These are phyloP conservation scores for Aspergillaceae sp. DNA, from an alignment of 2,329 filamentous ascomycete genomes.

Conservation along the genomic window DNA sequence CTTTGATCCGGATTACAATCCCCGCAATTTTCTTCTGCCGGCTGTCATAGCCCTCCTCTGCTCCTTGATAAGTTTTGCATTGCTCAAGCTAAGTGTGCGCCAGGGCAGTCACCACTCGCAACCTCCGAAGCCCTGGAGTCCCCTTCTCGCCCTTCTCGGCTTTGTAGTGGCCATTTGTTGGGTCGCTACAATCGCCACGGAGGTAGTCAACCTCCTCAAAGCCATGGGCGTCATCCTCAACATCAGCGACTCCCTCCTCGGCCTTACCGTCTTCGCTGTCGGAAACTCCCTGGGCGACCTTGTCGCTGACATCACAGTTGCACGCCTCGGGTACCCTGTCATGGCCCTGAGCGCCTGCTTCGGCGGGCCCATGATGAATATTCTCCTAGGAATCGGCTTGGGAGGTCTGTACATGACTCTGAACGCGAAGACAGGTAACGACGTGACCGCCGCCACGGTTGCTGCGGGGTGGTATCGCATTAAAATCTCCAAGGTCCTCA, in stretches of 20 bases:
- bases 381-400: constrained; percentile 86
- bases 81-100: constrained; percentile 59
- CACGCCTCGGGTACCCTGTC: constrained; percentile 84
- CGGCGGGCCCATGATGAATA: constrained; percentile 97
- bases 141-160: constrained; percentile 74
- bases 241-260: constrained; percentile 90
- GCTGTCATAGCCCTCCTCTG: constrained; percentile 57
- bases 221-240: constrained; percentile 82
- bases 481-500: constrained; percentile 71
- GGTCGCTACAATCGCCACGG: constrained; percentile 91
- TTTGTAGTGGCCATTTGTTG: constrained; percentile 89
- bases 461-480: constrained; percentile 61
- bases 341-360: constrained; percentile 96
- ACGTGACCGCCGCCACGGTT: constrained; percentile 4
- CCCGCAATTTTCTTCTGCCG: constrained; percentile 47
- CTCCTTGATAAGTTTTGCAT: constrained; percentile 58
- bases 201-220: constrained; percentile 92
- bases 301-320: constrained; percentile 90
- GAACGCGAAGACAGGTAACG: constrained; percentile 27
- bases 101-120: constrained; percentile 40
- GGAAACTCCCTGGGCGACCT: constrained; percentile 92
- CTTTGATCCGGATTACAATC: constrained; percentile 49
- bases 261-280: constrained; percentile 90
- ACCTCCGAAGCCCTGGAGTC: constrained; percentile 61
- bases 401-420: constrained; percentile 83